A percentile compares a stretch with the other conserved stretches of the same genome.
These are phyloP conservation scores for Calycina herbarum DNA, from an alignment of 2,329 filamentous ascomycete species.

Conservation along the genomic window DNA sequence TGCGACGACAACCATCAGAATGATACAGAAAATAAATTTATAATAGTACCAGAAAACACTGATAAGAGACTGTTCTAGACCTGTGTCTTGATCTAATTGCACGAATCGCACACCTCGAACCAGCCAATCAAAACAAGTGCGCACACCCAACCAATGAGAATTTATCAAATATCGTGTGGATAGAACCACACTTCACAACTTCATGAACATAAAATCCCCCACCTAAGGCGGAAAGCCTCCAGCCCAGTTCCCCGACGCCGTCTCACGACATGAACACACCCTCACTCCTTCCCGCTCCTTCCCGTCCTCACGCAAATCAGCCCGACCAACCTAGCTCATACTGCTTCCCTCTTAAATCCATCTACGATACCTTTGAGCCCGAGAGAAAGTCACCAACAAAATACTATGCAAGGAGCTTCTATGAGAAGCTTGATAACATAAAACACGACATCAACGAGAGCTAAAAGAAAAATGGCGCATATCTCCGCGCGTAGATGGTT, in stretches of 20 bases:
- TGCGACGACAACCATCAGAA: no score
- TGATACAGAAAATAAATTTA: no score
- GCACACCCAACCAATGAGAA: background rate
- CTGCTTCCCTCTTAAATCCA: background rate
- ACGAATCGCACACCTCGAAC: background rate
- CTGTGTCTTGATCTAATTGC: background rate
- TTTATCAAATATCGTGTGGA: background rate
- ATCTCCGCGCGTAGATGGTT: no score
- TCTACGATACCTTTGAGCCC: background rate
- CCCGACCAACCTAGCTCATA: background rate
- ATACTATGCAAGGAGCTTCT: background rate
- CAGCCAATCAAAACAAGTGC: background rate
- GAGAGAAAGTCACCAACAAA: background rate
- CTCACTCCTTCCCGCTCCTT: no score
- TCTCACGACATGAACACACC: conserved; percentile 2
- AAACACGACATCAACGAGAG: no score
- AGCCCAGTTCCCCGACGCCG: background rate
- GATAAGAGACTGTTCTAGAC: background rate
- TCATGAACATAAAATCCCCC: background rate
- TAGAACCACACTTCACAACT: background rate
- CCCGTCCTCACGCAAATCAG: background rate
- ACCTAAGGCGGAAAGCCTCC: background rate
- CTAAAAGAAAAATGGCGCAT: no score
- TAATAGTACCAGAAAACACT: background rate
- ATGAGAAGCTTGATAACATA: no score